Evolutionary conservation across 208 protist species (phyloP).

Genomic region (Leishmania tropica): DNA sequence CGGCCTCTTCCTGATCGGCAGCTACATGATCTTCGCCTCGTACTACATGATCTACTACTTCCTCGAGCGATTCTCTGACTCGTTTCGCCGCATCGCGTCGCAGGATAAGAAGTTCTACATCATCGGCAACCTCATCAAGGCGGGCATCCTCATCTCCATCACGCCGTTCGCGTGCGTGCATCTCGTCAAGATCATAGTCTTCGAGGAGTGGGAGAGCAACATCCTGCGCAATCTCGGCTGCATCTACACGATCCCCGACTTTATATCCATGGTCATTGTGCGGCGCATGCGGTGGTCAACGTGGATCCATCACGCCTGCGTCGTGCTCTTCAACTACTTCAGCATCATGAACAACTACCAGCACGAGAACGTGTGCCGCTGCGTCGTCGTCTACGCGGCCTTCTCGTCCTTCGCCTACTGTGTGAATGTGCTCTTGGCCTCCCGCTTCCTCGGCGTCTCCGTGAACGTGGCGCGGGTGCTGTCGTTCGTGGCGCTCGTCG

Average conservation of each 20-base stretch:
- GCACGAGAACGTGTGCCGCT: slow-evolving; percentile 87
- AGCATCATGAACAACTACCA: slow-evolving; percentile 90
- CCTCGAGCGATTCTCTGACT: slow-evolving; percentile 72
- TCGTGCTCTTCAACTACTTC: slow-evolving; percentile 92
- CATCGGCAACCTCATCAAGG: slow-evolving; percentile 92
- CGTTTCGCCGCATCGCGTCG: slow-evolving; percentile 80
- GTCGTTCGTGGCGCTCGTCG: slow-evolving; percentile 75
- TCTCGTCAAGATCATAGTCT: slow-evolving; percentile 82
- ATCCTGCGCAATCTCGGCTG: slow-evolving; percentile 91
- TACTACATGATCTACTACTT: slow-evolving; percentile 93
- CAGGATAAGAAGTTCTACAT: slow-evolving; percentile 94
- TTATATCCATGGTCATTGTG: slow-evolving; percentile 92
- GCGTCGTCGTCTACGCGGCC: slow-evolving; percentile 92
- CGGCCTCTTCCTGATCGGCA: slow-evolving; percentile 86
- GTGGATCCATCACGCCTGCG: slow-evolving; percentile 88
- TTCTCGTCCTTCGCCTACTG: slow-evolving; percentile 93
- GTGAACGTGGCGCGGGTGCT: slow-evolving; percentile 62
- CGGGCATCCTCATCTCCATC: slow-evolving; percentile 87
- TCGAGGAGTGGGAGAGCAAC: slow-evolving; percentile 84
- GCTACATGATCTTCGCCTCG: slow-evolving; percentile 84
- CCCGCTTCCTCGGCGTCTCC: slow-evolving; percentile 85
- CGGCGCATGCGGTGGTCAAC: slow-evolving; percentile 92
- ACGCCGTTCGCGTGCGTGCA: slow-evolving; percentile 85
- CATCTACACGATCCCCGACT: slow-evolving; percentile 93
- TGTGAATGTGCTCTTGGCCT: slow-evolving; percentile 92